Base-by-base conservation (phyloP, 176 grass and related monocot genomes). In the Panicum miliaceum region DNA sequence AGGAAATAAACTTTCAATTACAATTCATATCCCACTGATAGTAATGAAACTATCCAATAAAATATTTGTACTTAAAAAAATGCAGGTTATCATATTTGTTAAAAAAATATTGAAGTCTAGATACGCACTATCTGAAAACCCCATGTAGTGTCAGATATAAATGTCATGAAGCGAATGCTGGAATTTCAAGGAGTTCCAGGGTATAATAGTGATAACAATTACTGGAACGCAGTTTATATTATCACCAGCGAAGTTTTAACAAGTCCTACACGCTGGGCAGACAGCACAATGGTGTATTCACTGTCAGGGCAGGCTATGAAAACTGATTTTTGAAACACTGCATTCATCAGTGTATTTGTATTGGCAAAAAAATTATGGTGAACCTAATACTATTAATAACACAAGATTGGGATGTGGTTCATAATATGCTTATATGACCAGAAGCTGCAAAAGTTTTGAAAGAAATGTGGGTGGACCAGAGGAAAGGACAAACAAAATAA, bases 401-500 rank as follows among this genome's bases (percentile, higher is more conserved):
- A 66, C n/a, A 66, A 64, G 23, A 73, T 16, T 48, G 16, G 15
- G 64, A 83, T 38, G 64, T 64, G 37, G 72, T 11, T 41, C 38
- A 47, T 37, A 58, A 66, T 58, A 67, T 14, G 60, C 12, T 68
- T 19, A 75, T n/a, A 43, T 6, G 66, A 67, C 36, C 46, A 72
- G 23, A 90, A 48, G 59, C 46, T 41, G 22, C 52, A 59, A 56
- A 78, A 74, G 13, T 32, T 42, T 34, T 6, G 14, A 36, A 12
- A 85, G 52, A 71, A 23, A 82, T n/a, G 9, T 71, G 14, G 23
- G 25, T 22, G 25, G 36, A 41, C 37, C 12, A 71, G 32, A 70
- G 41, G 22, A n/a, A 74, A 75, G 4, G 51, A 71, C 14, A 74
- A 64, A 71, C 18, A 78, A 35, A 81, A 23, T 43, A 71, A 68